Evolutionary conservation across 345 rosid genomes (phyloP), one percentile per base, ranked within the genome.

Genomic region (Salix udensis): DNA sequence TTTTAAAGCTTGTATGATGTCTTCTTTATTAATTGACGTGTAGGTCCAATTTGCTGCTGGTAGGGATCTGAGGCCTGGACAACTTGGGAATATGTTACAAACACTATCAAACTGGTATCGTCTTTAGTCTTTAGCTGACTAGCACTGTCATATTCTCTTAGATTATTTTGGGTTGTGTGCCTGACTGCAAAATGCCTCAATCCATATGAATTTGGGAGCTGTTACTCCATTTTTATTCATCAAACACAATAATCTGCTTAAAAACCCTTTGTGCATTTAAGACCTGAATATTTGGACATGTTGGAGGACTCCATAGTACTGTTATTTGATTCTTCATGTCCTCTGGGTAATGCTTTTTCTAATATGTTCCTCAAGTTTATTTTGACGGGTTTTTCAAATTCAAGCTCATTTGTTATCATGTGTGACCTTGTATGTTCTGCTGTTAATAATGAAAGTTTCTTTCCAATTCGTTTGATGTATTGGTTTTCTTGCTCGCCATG

Each of bases 31-130:
- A 67, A 68, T 71, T 79, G 53, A 74, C 44, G 37, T 85, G 75
- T 80, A 93, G 99, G 97, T 92, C 61, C 97, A 91, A 72, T 94
- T 94, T 86, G 98, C 98, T 69, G 95, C 97, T 67, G 99, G 99
- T 74, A 90, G 98, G 83, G 98, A 96, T 87, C 87, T 88, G 65
- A 90, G 97, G 82, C 98, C 99, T 77, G 98, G 90, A 71, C 92
- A 96, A 74, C 89, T 93, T 58, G 92, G 86, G 75, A 88, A 77
- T 86, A 93, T 96, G 99, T 83, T 96, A 77, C 88, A 91, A 64
- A 89, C 98, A 37, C 85, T 96, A 71, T 94, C 99, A 44, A 86
- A 81, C 88, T 96, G 98, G 99, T 96, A 91, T 74, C 19, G 28
- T 77, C 37, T 75, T 68, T 80, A 39, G 18, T 61, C 37, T 75